phyloP scores from a whole-genome alignment of 768 basidiomycete species.

The Mycena rebaudengoi region DNA sequence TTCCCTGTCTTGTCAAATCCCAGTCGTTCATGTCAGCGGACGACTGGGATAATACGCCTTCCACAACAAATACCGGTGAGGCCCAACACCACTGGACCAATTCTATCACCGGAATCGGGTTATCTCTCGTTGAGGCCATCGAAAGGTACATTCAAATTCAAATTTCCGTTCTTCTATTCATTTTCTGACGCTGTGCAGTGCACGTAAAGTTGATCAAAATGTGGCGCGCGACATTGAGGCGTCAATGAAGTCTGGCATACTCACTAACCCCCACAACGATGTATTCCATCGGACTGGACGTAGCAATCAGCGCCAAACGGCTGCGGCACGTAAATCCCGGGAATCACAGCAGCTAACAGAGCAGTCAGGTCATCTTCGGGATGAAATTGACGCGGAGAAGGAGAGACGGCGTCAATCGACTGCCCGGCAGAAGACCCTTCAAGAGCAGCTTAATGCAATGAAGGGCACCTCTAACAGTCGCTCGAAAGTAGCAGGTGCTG shows the following conservation, averaged over 20 bases:
- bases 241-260: constrained; percentile 12
- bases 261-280: constrained; percentile 17
- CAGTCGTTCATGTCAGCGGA: constrained; percentile 22
- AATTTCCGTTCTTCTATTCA: background rate
- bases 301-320: background rate
- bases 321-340: background rate
- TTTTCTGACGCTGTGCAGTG: background rate
- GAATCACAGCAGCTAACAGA: background rate
- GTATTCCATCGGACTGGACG: background rate
- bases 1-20: too few species aligned
- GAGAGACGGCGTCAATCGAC: background rate
- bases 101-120: constrained; percentile 24
- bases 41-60: constrained; percentile 29
- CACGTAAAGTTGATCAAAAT: constrained; percentile 6
- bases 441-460: background rate
- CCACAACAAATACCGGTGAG: constrained; percentile 33
- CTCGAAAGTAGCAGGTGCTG: too few species aligned
- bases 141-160: background rate
- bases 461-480: background rate
- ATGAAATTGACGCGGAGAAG: background rate
- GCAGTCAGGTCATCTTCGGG: background rate
- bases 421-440: background rate
- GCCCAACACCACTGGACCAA: constrained; percentile 34
- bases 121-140: constrained; percentile 30
- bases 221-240: constrained; percentile 11